Evolutionary conservation across 2,329 filamentous ascomycete genomes (phyloP), one percentile per base, ranked within the genome.

Genomic region (Trichothecium roseum): DNA sequence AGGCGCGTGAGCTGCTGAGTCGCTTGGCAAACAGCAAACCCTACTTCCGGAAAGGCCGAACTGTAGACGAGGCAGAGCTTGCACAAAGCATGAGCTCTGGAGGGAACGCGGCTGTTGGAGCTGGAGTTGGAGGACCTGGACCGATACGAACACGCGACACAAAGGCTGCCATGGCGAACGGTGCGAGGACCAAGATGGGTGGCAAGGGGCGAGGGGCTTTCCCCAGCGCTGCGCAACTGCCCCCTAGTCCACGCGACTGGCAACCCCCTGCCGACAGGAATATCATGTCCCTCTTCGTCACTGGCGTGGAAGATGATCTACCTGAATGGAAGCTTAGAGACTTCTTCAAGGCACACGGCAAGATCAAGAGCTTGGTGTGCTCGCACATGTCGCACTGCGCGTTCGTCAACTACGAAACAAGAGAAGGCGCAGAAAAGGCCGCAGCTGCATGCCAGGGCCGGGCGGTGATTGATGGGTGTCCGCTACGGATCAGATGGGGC

Each of bases 381-480:
- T 95, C 88, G 6, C 91, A 98, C 62, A 87, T 94, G 65, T 89
- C 89, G 13, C 91, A 96, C 53, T 96, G 88, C 56, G 91, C 91
- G 2, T 98, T 96, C 53, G 69, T 98, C 61, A 98, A 98, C 62
- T 98, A 86, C 55, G 78, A 87, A 47, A 84, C 81, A 3, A 74
- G 91, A 38, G 78, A 85, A 42, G 81, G 74, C 1, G 91, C 93
- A 0, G 91, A 98, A 60, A 78, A 73, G 39, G 93, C 93, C 0
- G 85, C 91, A 0, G 76, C 77, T 24, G 76, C 84, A 15, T 89
- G 86, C 47, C 82, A 94, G 56, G 91, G 93, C 5, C 83, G 82
- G 42, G 86, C 87, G 1, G 76, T 96, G 6, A 84, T 98, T 48
- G 80, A 87, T 26, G 91, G 91, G 3, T 95, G 89, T 48, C 91